Conservation (phyloP, 768 basidiomycete genomes). For the Stropharia rugosoannulata region DNA sequence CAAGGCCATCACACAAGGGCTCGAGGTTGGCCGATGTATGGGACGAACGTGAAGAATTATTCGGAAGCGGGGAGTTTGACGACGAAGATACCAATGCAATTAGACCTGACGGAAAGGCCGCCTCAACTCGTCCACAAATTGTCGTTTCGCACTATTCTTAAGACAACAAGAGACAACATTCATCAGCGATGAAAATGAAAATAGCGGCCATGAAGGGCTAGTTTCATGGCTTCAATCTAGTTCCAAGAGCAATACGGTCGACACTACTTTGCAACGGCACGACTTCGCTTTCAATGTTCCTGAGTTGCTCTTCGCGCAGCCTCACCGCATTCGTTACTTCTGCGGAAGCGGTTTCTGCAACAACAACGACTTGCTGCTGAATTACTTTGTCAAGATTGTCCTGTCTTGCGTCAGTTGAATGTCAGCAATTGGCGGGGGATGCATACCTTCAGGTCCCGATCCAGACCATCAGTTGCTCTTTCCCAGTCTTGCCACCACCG, state of each 20-base stretch:
- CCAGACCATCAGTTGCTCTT: constrained; percentile 60
- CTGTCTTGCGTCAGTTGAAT: constrained; percentile 28
- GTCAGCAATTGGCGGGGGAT: background rate
- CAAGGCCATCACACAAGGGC: constrained; percentile 22
- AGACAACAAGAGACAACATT: background rate
- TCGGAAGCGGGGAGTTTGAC: constrained; percentile 66
- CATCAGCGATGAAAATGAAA: background rate
- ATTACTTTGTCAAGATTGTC: constrained; percentile 43
- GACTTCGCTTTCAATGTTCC: constrained; percentile 41
- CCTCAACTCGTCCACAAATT: constrained; percentile 17
- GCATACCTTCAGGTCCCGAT: constrained; percentile 62
- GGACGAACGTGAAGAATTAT: constrained; percentile 78
- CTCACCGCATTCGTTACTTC: constrained; percentile 40
- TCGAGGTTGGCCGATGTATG: constrained; percentile 58
- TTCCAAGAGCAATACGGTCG: constrained; percentile 16
- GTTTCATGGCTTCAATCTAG: constrained; percentile 10
- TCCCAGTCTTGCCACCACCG: constrained; percentile 70
- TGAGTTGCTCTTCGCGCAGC: constrained; percentile 45
- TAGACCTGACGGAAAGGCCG: constrained; percentile 9
- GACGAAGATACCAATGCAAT: constrained; percentile 39
- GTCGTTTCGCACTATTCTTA: constrained; percentile 18
- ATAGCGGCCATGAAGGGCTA: background rate
- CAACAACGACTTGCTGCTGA: constrained; percentile 48
- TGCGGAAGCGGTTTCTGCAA: constrained; percentile 49
- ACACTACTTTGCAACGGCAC: constrained; percentile 36